Evolutionary conservation across 176 grass and related monocot genomes (phyloP), one percentile per base, ranked within the genome.

Genomic region (Echinochloa phyllopogon): DNA sequence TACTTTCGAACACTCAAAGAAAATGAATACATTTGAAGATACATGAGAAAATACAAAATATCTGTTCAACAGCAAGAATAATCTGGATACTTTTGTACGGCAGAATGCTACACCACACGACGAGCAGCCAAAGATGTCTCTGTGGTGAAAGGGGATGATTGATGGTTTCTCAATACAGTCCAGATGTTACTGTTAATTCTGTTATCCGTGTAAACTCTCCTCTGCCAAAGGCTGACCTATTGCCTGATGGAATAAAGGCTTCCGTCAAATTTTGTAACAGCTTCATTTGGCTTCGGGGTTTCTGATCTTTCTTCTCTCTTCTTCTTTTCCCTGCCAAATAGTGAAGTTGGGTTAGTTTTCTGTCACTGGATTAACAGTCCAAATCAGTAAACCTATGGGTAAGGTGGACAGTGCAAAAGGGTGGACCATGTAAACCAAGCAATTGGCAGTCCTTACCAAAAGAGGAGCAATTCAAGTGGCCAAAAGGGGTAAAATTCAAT

Each of bases 221-320:
- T 71, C 56, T 77, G 75, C 65, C 3, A 75, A 86, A 79, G 74
- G 68, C 53, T 42, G 55, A 86, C 64, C 84, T 91, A 98, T 75
- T 91, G 88, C 88, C 76, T 93, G 29, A 82, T 82, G 59, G 87
- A 73, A 80, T 88, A 78, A 61, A 74, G 21, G 79, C 89, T 85
- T 79, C 90, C 93, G 36, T 82, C 83, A 76, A 87, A 99, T 82
- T 92, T 96, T 4, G 91, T 89, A 23, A 99, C 89, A 77, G 94
- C 86, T 90, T 96, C 93, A 6, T 94, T 94, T 0, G 93, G 65
- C 86, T 94, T 94, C 17, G 75, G 90, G 27, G 88, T 85, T 80
- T 89, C 89, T 66, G 83, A 64, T 88, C 90, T 96, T 86, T 99
- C 96, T 89, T 92, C 86, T 75, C 96, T 99, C 78, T 99, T 99